Conservation (phyloP, 805 yeast species). For the Candida chauliodis region DNA sequence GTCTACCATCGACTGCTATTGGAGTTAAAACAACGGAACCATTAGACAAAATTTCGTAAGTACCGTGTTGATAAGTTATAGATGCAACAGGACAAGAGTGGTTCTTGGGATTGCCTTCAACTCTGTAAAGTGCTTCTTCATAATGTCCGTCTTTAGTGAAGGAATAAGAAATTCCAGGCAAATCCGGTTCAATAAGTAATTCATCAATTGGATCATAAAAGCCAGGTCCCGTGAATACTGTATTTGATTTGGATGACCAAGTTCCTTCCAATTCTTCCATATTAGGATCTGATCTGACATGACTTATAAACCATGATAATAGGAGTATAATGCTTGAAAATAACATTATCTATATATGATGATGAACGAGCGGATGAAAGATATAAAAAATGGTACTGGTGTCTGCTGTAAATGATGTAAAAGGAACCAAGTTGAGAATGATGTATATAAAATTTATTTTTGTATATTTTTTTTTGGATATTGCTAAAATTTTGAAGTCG, state of each 20-base stretch:
- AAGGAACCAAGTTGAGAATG: no score
- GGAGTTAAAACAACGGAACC: slow-evolving; percentile 74
- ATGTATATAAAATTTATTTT: no score
- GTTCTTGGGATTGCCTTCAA: slow-evolving; percentile 62
- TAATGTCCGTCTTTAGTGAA: slow-evolving; percentile 89
- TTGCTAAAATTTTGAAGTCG: no score
- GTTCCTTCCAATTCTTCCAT: slow-evolving; percentile 70
- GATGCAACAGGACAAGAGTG: slow-evolving; percentile 85
- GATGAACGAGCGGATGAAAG: background rate
- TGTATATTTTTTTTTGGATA: no score
- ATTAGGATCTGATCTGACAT: slow-evolving; percentile 29
- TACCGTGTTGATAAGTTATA: slow-evolving; percentile 86
- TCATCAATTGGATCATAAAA: slow-evolving; percentile 97
- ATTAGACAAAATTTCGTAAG: slow-evolving; percentile 56
- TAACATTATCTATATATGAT: background rate
- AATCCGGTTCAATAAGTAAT: slow-evolving; percentile 87
- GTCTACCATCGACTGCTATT: slow-evolving; percentile 86
- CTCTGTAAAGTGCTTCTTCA: slow-evolving; percentile 86
- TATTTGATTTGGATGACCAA: slow-evolving; percentile 90
- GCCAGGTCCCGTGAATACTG: slow-evolving; percentile 95
- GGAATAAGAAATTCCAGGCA: slow-evolving; percentile 91
- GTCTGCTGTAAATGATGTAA: no score
- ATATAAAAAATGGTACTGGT: no score
- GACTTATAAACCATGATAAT: slow-evolving; percentile 5
- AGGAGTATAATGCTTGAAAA: slow-evolving; percentile 2